phyloP scores from a whole-genome alignment of 371 early-diverging fungal species.

The Mortierella sp. region DNA sequence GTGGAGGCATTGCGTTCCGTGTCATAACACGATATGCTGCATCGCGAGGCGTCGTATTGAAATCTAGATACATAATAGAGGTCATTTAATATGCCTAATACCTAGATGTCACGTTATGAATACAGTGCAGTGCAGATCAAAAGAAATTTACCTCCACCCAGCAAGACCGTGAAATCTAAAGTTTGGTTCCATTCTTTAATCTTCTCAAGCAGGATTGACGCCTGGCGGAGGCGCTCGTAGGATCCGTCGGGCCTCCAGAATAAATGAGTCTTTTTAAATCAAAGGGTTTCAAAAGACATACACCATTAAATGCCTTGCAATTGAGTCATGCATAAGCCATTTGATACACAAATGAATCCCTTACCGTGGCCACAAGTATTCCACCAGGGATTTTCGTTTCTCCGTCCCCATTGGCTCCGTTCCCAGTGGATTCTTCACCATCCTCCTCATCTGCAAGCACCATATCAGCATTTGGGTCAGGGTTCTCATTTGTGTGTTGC shows the following conservation, averaged over 20 bases:
- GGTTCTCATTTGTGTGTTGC: conserved; percentile 25
- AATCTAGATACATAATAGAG: conserved; percentile 32
- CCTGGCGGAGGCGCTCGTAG: conserved; percentile 70
- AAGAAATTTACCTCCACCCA: conserved; percentile 51
- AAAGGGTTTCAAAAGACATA: neutral
- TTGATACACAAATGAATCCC: neutral
- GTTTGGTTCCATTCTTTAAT: conserved; percentile 43
- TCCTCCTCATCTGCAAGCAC: conserved; percentile 30
- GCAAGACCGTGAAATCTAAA: conserved; percentile 39
- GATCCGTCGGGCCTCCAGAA: conserved; percentile 71
- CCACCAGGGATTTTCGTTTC: conserved; percentile 23
- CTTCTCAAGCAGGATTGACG: conserved; percentile 55
- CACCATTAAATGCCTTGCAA: too few relatives aligned
- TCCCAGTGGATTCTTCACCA: conserved; percentile 21
- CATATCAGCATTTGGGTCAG: conserved; percentile 57
- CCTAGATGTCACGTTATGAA: neutral
- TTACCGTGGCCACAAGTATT: conserved; percentile 51
- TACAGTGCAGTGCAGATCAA: neutral
- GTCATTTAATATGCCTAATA: neutral
- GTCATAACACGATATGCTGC: conserved; percentile 59
- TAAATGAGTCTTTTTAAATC: conserved; percentile 56
- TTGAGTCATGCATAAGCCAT: too few relatives aligned
- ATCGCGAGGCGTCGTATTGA: conserved; percentile 68
- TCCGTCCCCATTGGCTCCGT: conserved; percentile 22
- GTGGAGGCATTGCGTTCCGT: conserved; percentile 44